Base-by-base conservation (phyloP, 129 eudicot genomes). In the Flaveria linearis region DNA sequence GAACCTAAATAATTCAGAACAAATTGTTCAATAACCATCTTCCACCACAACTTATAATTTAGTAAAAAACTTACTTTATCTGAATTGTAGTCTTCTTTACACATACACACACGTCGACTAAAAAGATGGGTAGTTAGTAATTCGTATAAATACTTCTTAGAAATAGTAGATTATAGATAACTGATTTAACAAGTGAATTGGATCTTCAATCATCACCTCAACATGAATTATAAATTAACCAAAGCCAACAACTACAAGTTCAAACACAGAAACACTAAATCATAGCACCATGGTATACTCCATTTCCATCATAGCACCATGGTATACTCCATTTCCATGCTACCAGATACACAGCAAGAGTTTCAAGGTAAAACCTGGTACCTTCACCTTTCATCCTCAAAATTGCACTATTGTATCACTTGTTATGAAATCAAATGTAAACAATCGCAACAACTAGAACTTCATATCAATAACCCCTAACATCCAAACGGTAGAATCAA, bases 21-120 rank as follows among this genome's bases (percentile, higher is more conserved):
- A 13, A 45, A 23, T 42, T 20, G 39, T 69, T 41, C 56, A 45
- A 13, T 4, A 45, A 56, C 57, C n/a, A 66, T 39, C 14, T 17
- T 11, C 73, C 73, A 69, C 75, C 75, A 23, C 26, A 47, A 26
- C 17, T 70, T 25, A 61, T 28, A n/a, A 61, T 61, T 58, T 61
- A 61, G 68, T 61, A 25, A 5, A 3, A 61, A 10, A 26, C 42
- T 25, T 13, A 12, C 11, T 28, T 28, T 0, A 62, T 26, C 42
- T 62, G 26, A 28, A 62, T 28, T 25, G 68, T 7, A 26, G 18
- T 62, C 18, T 26, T 25, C 42, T 25, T 62, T 25, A 46, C 28
- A 63, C 17, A 65, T 41, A 65, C 4, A 15, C 9, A 61, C 39
- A 61, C 4, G 5, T 36, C 7, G 7, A 36, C 5, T 36, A 36